Evolutionary conservation across 2,329 filamentous ascomycete genomes (phyloP).

Genomic region (Microcyclosporella mali): DNA sequence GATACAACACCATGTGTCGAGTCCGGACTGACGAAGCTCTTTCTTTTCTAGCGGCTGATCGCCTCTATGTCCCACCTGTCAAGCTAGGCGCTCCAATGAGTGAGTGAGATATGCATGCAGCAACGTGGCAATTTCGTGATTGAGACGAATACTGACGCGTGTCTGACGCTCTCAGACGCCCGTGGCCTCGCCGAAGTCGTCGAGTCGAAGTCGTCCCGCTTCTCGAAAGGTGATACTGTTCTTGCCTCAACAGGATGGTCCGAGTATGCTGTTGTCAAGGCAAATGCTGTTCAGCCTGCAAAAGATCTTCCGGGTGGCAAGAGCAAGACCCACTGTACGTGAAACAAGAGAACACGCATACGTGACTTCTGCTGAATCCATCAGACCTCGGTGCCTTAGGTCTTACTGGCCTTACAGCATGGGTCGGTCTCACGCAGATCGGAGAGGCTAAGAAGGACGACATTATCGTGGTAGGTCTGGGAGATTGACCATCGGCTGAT

Average conservation of each 20-base stretch:
- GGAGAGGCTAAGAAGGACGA: conserved; percentile 36
- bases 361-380: too few species aligned
- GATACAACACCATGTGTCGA: neutral
- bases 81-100: conserved; percentile 36
- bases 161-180: conserved; percentile 13
- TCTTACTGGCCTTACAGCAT: conserved; percentile 41
- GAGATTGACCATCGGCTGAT: too few species aligned
- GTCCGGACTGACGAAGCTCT: conserved; percentile 15
- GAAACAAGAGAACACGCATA: too few species aligned
- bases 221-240: conserved; percentile 35
- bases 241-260: conserved; percentile 33
- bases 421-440: conserved; percentile 41
- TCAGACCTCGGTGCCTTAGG: conserved; percentile 42
- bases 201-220: conserved; percentile 29
- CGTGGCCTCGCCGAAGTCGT: conserved; percentile 35
- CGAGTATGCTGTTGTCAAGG: conserved; percentile 38
- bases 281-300: conserved; percentile 22
- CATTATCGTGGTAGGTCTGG: conserved; percentile 35
- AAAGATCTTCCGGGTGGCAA: conserved; percentile 30
- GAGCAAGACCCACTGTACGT: conserved; percentile 35
- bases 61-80: conserved; percentile 45
- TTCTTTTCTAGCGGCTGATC: conserved; percentile 31
- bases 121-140: too few species aligned
- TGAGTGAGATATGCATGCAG: too few species aligned
- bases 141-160: too few species aligned